Evolutionary conservation across 1,284 basidiomycete species (phyloP).

Genomic region (Trichosporon sp.): DNA sequence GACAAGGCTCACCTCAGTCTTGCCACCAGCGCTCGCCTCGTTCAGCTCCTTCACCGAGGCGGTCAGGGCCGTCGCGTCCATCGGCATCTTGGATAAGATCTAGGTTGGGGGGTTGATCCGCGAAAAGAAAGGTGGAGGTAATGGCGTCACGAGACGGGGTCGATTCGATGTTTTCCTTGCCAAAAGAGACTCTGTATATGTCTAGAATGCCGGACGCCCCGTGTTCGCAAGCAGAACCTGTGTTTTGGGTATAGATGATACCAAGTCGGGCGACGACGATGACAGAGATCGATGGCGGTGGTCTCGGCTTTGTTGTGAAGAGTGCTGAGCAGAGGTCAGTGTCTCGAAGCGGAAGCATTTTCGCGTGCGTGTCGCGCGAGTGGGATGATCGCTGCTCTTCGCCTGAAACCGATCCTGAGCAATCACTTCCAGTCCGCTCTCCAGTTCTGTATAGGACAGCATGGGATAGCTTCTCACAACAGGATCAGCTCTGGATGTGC

Average conservation of each 20-base stretch:
- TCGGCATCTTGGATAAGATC: slow-evolving; percentile 26
- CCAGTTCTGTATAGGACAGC: too few species aligned
- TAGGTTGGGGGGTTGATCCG: slow-evolving; percentile 8
- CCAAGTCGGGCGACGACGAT: neutral
- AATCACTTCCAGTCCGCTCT: too few species aligned
- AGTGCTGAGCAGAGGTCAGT: neutral
- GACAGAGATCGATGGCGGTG: neutral
- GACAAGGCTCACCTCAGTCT: slow-evolving; percentile 68
- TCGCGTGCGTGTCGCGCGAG: neutral
- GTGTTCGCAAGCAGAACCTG: neutral
- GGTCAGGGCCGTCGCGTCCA: slow-evolving; percentile 47
- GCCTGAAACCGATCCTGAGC: too few species aligned
- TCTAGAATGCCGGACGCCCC: neutral
- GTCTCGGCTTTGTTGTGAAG: slow-evolving; percentile 10
- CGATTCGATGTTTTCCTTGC: neutral
- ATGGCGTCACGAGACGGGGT: neutral
- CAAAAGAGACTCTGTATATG: neutral
- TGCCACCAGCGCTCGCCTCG: slow-evolving; percentile 73
- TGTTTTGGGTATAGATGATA: neutral
- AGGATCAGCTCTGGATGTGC: too few species aligned
- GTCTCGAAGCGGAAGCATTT: neutral
- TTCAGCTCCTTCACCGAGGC: slow-evolving; percentile 45
- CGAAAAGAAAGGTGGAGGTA: slow-evolving; percentile 8
- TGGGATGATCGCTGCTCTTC: neutral
- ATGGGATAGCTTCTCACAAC: too few species aligned